Evolutionary conservation across 495 filamentous ascomycete genomes (phyloP), one percentile per base, ranked within the genome.

Genomic region (Penicillium salamii): DNA sequence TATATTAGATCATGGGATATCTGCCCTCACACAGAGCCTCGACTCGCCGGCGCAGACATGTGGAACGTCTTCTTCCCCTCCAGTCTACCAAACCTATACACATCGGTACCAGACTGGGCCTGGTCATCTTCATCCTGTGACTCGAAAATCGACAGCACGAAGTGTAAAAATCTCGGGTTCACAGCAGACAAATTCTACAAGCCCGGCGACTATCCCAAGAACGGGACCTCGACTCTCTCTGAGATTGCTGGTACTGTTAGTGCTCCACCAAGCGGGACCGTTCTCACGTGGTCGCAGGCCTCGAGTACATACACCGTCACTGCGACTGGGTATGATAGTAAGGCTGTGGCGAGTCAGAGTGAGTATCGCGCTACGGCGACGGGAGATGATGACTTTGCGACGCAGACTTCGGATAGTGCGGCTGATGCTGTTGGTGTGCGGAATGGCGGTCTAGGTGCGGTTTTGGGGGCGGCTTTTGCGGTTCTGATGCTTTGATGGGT

Each of bases 281-380:
- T 65, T 8, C 21, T 65, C 12, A 57, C 55, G 20, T 65, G 61
- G 61, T 62, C 58, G 1, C 61, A 65, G 48, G 42, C 53, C n/a
- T 53, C 45, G 5, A 44, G 53, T 26, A 62, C 53, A 12, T 62
- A 45, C 12, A 65, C 61, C 1, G 55, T 65, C 23, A 62, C 53
- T 7, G 61, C 61, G 9, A 59, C 58, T 14, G 58, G 61, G 45
- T 53, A 51, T 46, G 55, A 62, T 36, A 12, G n/a, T 3, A 55
- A 59, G 46, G 61, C 48, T 29, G 61, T 62, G 43, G 48, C 46
- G 1, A 55, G 54, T 18, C 52, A 58, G 49, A 61, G 51, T 43
- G 50, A 51, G 21, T 57, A 53, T 32, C 36, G 42, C 8, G 58
- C 52, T 19, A 63, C 59, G 31, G 59, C 59, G 20, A 65, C 58